phyloP scores from a whole-genome alignment of 768 basidiomycete species.

The Mrakia frigida region DNA sequence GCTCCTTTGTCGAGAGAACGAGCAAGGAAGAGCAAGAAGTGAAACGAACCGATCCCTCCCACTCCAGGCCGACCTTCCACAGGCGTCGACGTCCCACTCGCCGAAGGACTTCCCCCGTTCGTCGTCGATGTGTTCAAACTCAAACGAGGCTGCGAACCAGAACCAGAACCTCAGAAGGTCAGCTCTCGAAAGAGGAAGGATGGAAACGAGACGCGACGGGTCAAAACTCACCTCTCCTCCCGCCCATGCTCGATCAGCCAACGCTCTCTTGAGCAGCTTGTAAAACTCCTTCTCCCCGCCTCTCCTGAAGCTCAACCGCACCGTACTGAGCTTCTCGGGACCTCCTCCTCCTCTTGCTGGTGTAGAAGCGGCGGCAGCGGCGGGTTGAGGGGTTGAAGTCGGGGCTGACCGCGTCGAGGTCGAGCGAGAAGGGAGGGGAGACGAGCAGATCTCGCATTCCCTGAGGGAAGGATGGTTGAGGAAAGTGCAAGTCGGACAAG shows the following conservation, averaged over 20 bases:
- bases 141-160: neutral
- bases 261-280: constrained; percentile 61
- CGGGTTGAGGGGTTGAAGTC: constrained; percentile 34
- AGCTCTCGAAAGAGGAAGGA: neutral
- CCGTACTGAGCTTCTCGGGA: constrained; percentile 40
- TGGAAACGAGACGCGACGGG: neutral
- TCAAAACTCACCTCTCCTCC: constrained; percentile 40
- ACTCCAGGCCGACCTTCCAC: constrained; percentile 18
- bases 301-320: constrained; percentile 84
- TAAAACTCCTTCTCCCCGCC: constrained; percentile 86
- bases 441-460: constrained; percentile 79
- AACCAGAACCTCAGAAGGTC: no score
- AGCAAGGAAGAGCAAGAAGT: neutral
- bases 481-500: constrained; percentile 87
- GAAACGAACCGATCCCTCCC: constrained; percentile 50
- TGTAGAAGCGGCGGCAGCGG: neutral
- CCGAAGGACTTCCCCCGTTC: neutral
- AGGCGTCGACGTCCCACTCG: neutral
- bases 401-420: constrained; percentile 32
- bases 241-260: constrained; percentile 74
- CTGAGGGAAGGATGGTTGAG: constrained; percentile 71
- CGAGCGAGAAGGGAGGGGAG: constrained; percentile 53
- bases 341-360: neutral
- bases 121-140: neutral
- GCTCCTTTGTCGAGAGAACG: no score